Base-by-base conservation (phyloP, 805 yeast genomes). In the Saccharomycopsis selenospora region DNA sequence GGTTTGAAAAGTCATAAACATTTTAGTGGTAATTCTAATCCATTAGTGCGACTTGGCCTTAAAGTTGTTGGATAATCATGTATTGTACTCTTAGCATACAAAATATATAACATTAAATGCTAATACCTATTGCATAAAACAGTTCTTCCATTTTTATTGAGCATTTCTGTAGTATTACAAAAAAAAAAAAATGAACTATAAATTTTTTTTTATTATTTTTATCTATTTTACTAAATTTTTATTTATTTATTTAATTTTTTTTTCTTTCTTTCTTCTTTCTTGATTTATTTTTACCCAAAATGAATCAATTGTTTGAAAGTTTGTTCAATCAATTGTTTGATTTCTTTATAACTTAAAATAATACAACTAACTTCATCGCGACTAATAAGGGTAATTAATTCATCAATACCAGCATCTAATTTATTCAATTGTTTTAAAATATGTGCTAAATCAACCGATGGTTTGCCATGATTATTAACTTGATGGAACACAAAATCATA, bases 381-480 rank as follows among this genome's bases (percentile, higher is more conserved):
- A 28, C 93, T 82, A 1, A 88, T 87, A 46, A 93, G 72, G 61
- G 90, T 68, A 13, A 93, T 66, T 56, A 77, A 80, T 65, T 93
- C 99, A 45, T 86, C 89, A 28, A 83, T 74, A 1, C 97, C 98
- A 4, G 91, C 95, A 61, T 93, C 99, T 55, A 93, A 69, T 65
- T 91, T 93, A 66, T 91, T 91, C 59, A 93, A 68, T 57, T 84
- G 77, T 44, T 78, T 70, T 52, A 93, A 67, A 4, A 89, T 90
- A 62, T 88, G 88, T 0, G 89, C 81, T 57, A 93, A 69, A 64
- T 93, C 96, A 49, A 88, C 67, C 1, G 80, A 76, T 2, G 95
- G 89, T 57, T 75, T 74, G 11, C 96, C 96, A 22, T 65, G 64
- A 46, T 83, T 90, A 62, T 87, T 89, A 33, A 73, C 75, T 61